Percentiles rank a stretch among this genome's conserved stretches.
These are phyloP conservation scores for Paracamarosporium sp. DNA, from an alignment of 2,329 filamentous ascomycete species.

Conservation along the genomic window DNA sequence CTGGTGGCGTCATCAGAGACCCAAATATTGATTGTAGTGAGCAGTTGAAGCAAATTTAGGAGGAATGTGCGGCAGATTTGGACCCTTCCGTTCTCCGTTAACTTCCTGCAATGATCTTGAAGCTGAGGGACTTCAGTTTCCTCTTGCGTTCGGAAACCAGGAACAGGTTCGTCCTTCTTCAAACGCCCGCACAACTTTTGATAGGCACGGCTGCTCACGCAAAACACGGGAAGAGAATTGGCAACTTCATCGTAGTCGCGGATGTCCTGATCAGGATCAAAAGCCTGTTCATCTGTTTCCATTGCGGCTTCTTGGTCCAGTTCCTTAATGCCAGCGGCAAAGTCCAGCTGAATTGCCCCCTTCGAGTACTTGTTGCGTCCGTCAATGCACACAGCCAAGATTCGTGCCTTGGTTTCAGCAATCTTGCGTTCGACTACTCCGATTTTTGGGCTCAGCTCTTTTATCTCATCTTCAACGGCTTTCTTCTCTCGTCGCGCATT, in stretches of 20 bases:
- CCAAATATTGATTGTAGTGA: conserved; percentile 63
- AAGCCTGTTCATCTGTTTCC: conserved; percentile 61
- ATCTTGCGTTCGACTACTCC: conserved; percentile 35
- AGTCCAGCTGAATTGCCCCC: conserved; percentile 63
- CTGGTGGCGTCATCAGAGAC: conserved; percentile 52
- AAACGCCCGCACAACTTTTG: conserved; percentile 66
- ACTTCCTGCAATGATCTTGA: conserved; percentile 63
- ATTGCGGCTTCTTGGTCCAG: conserved; percentile 63
- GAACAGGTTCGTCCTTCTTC: conserved; percentile 57
- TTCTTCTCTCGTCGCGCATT: conserved; percentile 40
- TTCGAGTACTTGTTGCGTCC: conserved; percentile 65
- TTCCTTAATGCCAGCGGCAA: conserved; percentile 65
- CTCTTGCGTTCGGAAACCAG: conserved; percentile 59
- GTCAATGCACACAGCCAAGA: conserved; percentile 57
- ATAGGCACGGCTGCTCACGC: conserved; percentile 67
- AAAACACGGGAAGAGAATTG: conserved; percentile 66
- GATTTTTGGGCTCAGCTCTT: conserved; percentile 36
- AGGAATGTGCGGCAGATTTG: conserved; percentile 58
- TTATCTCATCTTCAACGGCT: conserved; percentile 38
- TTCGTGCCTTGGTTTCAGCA: conserved; percentile 40
- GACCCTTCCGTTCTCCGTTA: conserved; percentile 60
- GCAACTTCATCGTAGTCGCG: conserved; percentile 67
- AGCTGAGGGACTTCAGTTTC: conserved; percentile 68
- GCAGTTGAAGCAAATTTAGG: conserved; percentile 56
- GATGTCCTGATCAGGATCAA: conserved; percentile 61